Conservation (phyloP, 441 rosid species). For the Pelargonium myrrhifolium region DNA sequence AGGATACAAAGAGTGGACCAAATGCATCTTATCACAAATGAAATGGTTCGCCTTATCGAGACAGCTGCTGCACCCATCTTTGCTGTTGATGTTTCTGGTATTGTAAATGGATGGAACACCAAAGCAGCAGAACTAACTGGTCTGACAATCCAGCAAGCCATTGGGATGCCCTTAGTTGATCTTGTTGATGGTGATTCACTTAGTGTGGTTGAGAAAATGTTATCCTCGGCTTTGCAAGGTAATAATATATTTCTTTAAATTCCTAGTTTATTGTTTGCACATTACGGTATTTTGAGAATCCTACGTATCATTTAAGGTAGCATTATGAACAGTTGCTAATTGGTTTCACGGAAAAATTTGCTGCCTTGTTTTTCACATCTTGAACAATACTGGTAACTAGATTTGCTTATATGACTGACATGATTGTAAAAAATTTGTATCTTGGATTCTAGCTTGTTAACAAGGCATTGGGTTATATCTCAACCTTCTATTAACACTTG, state of each 20-base stretch:
- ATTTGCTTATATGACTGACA: neutral
- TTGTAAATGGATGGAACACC: conserved; percentile 70
- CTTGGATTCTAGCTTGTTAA: neutral
- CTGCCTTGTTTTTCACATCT: neutral
- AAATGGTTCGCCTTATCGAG: conserved; percentile 81
- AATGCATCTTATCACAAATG: conserved; percentile 44
- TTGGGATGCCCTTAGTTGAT: conserved; percentile 49
- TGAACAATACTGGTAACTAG: too few relatives aligned
- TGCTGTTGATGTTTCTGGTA: conserved; percentile 63
- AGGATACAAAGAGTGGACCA: conserved; percentile 51
- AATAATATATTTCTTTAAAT: conserved; percentile 1
- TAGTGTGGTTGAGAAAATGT: conserved; percentile 31
- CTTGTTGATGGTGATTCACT: conserved; percentile 46
- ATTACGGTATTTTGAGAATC: neutral
- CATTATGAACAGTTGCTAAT: neutral
- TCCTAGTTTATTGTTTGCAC: neutral
- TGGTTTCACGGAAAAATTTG: neutral
- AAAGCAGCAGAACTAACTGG: conserved; percentile 77
- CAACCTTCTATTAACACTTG: neutral
- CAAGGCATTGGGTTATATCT: neutral
- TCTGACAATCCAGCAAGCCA: conserved; percentile 57
- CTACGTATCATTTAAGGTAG: neutral
- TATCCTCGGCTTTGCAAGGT: conserved; percentile 59
- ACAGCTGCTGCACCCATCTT: conserved; percentile 76
- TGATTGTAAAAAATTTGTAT: neutral